A percentile compares a stretch with the other conserved stretches of the same genome.
phyloP scores from a whole-genome alignment of 129 eudicot genomes.

The Pittosporum tobira region DNA sequence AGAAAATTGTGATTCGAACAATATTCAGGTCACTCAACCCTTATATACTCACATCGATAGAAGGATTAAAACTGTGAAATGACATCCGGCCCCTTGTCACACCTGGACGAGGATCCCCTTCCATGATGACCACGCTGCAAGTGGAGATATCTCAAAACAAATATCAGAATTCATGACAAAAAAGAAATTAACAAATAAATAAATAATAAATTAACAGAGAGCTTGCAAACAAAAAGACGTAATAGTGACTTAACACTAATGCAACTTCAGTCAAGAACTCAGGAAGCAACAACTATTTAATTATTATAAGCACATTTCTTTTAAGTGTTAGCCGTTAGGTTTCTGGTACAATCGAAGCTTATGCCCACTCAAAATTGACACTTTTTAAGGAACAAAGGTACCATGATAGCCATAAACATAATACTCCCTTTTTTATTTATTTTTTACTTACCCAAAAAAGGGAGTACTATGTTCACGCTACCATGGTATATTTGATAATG shows the following conservation, averaged over 20 bases:
- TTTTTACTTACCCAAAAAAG: too few relatives aligned
- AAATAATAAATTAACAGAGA: background rate
- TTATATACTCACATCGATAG: constrained; percentile 76
- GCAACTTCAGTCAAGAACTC: background rate
- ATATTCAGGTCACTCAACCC: constrained; percentile 9
- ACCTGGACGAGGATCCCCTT: constrained; percentile 93
- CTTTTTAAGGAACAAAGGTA: too few relatives aligned
- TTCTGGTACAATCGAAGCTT: background rate
- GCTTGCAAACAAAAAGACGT: background rate
- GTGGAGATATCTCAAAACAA: constrained; percentile 9
- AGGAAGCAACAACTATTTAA: background rate
- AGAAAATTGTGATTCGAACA: background rate
- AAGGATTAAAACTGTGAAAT: constrained; percentile 74
- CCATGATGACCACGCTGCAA: constrained; percentile 79
- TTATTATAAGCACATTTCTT: background rate
- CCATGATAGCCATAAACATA: too few relatives aligned
- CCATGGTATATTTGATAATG: too few relatives aligned
- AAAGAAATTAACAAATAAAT: background rate
- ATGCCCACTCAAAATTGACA: background rate
- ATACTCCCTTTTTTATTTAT: too few relatives aligned
- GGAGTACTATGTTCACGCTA: too few relatives aligned
- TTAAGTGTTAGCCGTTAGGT: too few relatives aligned
- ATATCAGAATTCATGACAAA: background rate
- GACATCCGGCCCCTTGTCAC: constrained; percentile 86
- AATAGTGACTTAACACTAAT: background rate